Percentiles rank a stretch among this genome's conserved stretches.
Conservation (phyloP, 2,329 filamentous ascomycete species). For the Fusarium sulawesiense region DNA sequence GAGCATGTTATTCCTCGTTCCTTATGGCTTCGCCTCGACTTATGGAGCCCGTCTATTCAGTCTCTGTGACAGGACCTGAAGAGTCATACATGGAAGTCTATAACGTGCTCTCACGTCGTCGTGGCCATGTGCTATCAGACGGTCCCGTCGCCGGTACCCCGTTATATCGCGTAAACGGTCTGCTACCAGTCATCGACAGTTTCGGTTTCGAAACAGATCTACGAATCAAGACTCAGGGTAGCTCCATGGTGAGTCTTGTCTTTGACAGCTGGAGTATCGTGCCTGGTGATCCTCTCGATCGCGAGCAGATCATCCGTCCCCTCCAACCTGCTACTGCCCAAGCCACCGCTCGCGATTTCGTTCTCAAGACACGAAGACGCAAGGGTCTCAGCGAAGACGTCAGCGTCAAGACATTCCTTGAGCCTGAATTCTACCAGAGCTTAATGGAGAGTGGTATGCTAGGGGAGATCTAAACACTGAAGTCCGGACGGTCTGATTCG, state of each 20-base stretch:
- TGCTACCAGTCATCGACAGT: conserved; percentile 95
- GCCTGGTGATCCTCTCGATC: conserved; percentile 93
- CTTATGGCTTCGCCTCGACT: conserved; percentile 95
- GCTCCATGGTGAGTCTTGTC: conserved; percentile 88
- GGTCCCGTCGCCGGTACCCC: conserved; percentile 94
- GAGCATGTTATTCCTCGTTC: conserved; percentile 95
- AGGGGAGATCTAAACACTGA: conserved; percentile 60
- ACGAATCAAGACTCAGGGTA: conserved; percentile 93
- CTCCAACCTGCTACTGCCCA: conserved; percentile 89
- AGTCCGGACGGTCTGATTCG: conserved; percentile 7
- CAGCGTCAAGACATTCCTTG: conserved; percentile 93
- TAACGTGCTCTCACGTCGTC: conserved; percentile 86
- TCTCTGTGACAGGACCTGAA: conserved; percentile 91
- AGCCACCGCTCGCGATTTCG: conserved; percentile 93
- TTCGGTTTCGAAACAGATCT: conserved; percentile 99
- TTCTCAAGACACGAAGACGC: conserved; percentile 91
- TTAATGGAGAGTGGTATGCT: conserved; percentile 90
- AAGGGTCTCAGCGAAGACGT: conserved; percentile 97
- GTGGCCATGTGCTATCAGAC: conserved; percentile 94
- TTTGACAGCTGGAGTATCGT: conserved; percentile 98
- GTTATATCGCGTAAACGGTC: conserved; percentile 88
- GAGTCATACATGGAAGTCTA: conserved; percentile 90
- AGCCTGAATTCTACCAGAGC: conserved; percentile 90
- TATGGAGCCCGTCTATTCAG: conserved; percentile 96
- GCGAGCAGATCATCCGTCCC: conserved; percentile 81